Evolutionary conservation across 2,329 filamentous ascomycete species (phyloP).

Genomic region (Lasiodiplodia theobromae): DNA sequence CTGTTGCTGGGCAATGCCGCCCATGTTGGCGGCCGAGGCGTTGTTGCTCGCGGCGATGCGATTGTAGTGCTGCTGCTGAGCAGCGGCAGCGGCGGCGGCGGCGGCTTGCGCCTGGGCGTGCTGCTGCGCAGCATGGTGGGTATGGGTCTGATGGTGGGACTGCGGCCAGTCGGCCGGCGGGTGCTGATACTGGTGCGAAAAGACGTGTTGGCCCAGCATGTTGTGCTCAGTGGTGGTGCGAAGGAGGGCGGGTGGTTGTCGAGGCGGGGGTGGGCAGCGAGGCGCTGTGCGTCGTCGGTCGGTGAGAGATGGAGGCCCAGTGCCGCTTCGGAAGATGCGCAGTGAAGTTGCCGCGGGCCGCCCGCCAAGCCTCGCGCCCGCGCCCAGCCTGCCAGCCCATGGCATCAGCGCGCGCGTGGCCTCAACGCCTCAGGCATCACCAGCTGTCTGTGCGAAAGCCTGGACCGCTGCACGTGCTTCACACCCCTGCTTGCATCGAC

Average conservation of each 20-base stretch:
- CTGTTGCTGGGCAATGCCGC: constrained; percentile 44
- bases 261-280: constrained; percentile 8
- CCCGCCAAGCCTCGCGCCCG: constrained; percentile 10
- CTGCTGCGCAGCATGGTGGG: constrained; percentile 48
- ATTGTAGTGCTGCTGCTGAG: constrained; percentile 68
- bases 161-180: constrained; percentile 62
- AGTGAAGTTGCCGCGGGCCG: constrained; percentile 18
- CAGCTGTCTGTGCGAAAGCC: neutral
- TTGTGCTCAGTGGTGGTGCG: constrained; percentile 28
- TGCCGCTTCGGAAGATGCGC: constrained; percentile 11
- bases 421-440: constrained; percentile 9
- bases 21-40: constrained; percentile 50
- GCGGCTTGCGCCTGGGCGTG: constrained; percentile 61
- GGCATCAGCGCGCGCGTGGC: constrained; percentile 15
- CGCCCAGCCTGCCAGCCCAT: constrained; percentile 10
- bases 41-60: constrained; percentile 74
- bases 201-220: constrained; percentile 65
- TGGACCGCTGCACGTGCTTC: constrained; percentile 9
- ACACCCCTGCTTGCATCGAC: neutral
- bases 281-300: constrained; percentile 16
- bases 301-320: constrained; percentile 22
- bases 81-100: constrained; percentile 60
- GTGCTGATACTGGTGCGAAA: constrained; percentile 66
- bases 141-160: constrained; percentile 49
- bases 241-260: constrained; percentile 27